These are phyloP conservation scores for Cydonia oblonga DNA, from an alignment of 331 rosid species.

Conservation along the genomic window DNA sequence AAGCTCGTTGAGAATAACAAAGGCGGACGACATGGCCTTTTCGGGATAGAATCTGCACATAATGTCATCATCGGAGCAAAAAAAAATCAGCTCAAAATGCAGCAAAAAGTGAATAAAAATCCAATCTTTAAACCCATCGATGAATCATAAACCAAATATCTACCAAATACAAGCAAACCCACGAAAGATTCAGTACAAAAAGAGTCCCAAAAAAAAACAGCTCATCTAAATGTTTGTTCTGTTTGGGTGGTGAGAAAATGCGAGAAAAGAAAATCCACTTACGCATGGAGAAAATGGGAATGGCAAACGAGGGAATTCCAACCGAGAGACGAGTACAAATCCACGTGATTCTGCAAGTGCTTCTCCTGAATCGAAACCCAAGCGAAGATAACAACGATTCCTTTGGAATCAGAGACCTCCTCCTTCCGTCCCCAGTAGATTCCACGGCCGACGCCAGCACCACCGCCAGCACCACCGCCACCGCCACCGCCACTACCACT, in stretches of 20 bases:
- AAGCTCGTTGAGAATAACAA: conserved; percentile 72
- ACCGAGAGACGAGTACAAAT: conserved; percentile 64
- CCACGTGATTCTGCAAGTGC: conserved; percentile 38
- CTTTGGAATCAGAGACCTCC: conserved; percentile 41
- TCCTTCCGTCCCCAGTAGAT: conserved; percentile 79
- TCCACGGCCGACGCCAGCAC: conserved; percentile 39
- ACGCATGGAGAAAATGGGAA: conserved; percentile 77
- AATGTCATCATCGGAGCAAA: background rate
- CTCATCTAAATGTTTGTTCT: background rate
- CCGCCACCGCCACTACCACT: conserved; percentile 30
- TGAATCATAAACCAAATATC: background rate
- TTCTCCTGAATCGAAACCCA: conserved; percentile 73
- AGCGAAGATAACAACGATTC: conserved; percentile 71
- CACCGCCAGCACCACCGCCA: conserved; percentile 45
- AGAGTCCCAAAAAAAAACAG: background rate
- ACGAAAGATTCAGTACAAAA: background rate
- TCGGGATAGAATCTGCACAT: conserved; percentile 67
- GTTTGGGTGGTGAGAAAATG: background rate
- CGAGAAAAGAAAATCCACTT: conserved; percentile 14
- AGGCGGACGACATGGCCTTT: conserved; percentile 59
- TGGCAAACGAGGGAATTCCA: conserved; percentile 83
- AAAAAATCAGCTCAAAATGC: background rate
- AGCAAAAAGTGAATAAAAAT: background rate
- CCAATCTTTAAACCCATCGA: background rate
- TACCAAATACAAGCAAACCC: background rate